A percentile compares a stretch with the other conserved stretches of the same genome.
phyloP scores from a whole-genome alignment of 139 green algal species.

The Coelastrella sp. region DNA sequence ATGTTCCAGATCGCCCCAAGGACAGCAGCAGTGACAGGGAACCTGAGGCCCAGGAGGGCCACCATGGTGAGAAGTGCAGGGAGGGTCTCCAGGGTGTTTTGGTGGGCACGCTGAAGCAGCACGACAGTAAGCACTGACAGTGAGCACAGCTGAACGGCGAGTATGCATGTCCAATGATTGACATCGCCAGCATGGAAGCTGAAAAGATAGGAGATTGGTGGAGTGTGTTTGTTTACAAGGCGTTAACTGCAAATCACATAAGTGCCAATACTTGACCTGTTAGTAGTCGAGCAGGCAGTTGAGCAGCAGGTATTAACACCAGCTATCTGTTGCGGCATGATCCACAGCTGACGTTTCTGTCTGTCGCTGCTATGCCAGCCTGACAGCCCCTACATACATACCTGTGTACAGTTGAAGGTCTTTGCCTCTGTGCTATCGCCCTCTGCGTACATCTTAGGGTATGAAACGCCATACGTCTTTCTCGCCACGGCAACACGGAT shows the following conservation, averaged over 20 bases:
- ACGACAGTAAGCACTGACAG: background rate
- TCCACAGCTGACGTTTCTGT: background rate
- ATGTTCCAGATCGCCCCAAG: conserved; percentile 18
- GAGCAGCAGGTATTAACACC: background rate
- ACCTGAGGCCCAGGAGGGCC: conserved; percentile 11
- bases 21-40: conserved; percentile 11
- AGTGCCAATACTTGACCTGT: background rate
- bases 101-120: conserved; percentile 17
- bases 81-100: conserved; percentile 41
- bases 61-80: conserved; percentile 7
- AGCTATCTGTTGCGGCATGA: background rate
- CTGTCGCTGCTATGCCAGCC: background rate
- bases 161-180: too few relatives aligned
- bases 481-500: conserved; percentile 14
- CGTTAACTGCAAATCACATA: background rate
- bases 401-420: conserved; percentile 34
- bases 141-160: background rate
- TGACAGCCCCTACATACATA: background rate
- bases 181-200: too few relatives aligned
- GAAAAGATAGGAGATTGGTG: too few relatives aligned
- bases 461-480: background rate
- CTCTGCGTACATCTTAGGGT: conserved; percentile 25
- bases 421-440: background rate
- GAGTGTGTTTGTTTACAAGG: too few relatives aligned
- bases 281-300: background rate